Evolutionary conservation across 768 basidiomycete species (phyloP).

Genomic region (Artomyces pyxidatus): DNA sequence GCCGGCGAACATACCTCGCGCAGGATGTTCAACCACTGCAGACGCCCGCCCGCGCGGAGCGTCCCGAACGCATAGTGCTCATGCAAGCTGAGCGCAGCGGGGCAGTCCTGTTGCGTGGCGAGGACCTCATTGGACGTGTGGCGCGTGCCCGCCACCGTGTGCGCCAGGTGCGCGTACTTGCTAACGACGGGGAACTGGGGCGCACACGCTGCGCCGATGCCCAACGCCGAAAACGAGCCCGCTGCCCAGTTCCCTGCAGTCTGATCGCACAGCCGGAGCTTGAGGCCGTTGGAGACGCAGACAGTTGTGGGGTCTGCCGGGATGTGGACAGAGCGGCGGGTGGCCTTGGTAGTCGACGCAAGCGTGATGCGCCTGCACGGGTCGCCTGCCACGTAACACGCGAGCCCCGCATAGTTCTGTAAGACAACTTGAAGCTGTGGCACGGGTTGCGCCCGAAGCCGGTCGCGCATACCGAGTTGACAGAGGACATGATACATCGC

Average conservation of each 20-base stretch:
- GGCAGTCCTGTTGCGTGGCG: conserved; percentile 33
- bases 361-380: not conserved
- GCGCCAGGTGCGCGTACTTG: not conserved
- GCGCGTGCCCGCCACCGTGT: not conserved
- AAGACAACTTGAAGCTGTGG: not conserved
- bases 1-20: conserved; percentile 34
- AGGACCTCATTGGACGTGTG: conserved; percentile 35
- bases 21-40: conserved; percentile 46
- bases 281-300: conserved; percentile 2
- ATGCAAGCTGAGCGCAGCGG: conserved; percentile 32
- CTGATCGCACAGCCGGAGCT: conserved; percentile 2
- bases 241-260: not conserved
- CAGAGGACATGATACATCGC: conserved; percentile 3
- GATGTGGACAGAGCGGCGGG: not conserved
- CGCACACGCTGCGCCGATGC: not conserved
- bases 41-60: conserved; percentile 33
- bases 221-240: not conserved
- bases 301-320: not conserved
- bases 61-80: conserved; percentile 38
- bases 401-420: conserved; percentile 4
- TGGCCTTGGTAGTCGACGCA: conserved; percentile 4
- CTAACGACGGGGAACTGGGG: not conserved
- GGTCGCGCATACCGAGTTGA: conserved; percentile 1
- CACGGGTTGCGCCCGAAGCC: not conserved
- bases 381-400: not conserved